phyloP scores from a whole-genome alignment of 2,329 filamentous ascomycete genomes.

The Colletotrichum tamarilloi region DNA sequence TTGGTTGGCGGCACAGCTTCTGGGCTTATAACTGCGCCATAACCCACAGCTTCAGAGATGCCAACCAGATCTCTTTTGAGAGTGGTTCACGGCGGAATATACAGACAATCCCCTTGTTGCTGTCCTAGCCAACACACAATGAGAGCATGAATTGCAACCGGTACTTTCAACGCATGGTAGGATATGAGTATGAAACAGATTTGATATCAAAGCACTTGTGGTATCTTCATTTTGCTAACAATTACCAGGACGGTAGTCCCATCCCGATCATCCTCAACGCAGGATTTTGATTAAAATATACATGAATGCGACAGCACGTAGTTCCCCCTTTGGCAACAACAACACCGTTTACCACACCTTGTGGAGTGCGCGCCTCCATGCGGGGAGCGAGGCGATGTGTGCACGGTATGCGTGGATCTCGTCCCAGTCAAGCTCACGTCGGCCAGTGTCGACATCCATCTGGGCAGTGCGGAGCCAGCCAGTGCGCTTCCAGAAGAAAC shows the following conservation, averaged over 20 bases:
- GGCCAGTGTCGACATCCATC: conserved; percentile 75
- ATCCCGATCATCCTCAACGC: not conserved
- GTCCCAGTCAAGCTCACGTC: conserved; percentile 74
- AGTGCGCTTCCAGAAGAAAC: conserved; percentile 73
- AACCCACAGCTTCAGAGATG: not conserved
- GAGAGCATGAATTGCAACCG: not conserved
- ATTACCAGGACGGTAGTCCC: not conserved
- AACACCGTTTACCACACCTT: conserved; percentile 10
- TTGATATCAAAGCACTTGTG: conserved; percentile 21
- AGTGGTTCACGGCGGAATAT: too few species aligned
- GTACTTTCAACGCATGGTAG: too few species aligned
- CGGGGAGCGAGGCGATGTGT: conserved; percentile 60
- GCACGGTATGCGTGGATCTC: conserved; percentile 67
- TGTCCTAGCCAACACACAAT: too few species aligned
- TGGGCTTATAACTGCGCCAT: not conserved
- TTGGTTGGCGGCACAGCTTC: not conserved
- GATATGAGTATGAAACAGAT: not conserved
- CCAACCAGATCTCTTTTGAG: too few species aligned
- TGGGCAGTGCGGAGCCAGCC: conserved; percentile 70
- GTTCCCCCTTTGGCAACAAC: not conserved
- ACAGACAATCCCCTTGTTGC: too few species aligned
- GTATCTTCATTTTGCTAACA: conserved; percentile 33
- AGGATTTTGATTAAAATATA: conserved; percentile 4
- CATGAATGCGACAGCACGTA: not conserved
- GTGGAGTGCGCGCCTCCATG: conserved; percentile 53